Base-by-base conservation (phyloP, 2,329 filamentous ascomycete species). In the Mycosphaerella arachidis region DNA sequence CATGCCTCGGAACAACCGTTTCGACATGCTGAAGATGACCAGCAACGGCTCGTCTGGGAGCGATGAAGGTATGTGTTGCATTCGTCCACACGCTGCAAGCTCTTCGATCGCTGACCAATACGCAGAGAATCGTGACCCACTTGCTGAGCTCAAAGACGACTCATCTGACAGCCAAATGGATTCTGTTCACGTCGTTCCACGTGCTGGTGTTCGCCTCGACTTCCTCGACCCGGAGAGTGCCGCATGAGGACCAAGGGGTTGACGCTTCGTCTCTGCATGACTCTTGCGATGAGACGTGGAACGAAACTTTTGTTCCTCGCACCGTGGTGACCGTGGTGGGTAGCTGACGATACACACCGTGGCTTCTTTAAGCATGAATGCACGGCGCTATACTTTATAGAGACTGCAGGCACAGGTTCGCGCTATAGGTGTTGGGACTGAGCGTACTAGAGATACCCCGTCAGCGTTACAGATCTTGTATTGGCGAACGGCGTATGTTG, bases 21-120 rank as follows among this genome's bases (percentile, higher is more conserved):
- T 89, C 71, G 77, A 84, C 53, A 69, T 87, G 58, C 77, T 90
- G 10, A 78, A 80, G 48, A 67, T 84, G 13, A 81, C 84, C 53
- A 78, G 74, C 18, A 52, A 48, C n/a, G 62, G 56, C 4, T 55
- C 46, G 5, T 45, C 7, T 31, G 50, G n/a, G 12, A 52, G 50
- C 10, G 50, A 20, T 52, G 50, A 52, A 52, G 50, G 50, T 35
- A 18, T n/a, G 50, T 35, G 16, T 3, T 20, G n/a, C 9, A 9
- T n/a, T 43, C n/a, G 7, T 6, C n/a, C 3, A 18, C 13, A 16
- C 40, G 7, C 13, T 18, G 13, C 13, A 5, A 12, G 9, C n/a
- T 9, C 18, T 12, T 9, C 10, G 10, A 52, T 52, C 9, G 18
- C 27, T 35, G 30, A 29, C 30, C 6, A 35, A 9, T 6, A 16